phyloP scores from a whole-genome alignment of 495 filamentous ascomycete species.

The Pseudevernia furfuracea region DNA sequence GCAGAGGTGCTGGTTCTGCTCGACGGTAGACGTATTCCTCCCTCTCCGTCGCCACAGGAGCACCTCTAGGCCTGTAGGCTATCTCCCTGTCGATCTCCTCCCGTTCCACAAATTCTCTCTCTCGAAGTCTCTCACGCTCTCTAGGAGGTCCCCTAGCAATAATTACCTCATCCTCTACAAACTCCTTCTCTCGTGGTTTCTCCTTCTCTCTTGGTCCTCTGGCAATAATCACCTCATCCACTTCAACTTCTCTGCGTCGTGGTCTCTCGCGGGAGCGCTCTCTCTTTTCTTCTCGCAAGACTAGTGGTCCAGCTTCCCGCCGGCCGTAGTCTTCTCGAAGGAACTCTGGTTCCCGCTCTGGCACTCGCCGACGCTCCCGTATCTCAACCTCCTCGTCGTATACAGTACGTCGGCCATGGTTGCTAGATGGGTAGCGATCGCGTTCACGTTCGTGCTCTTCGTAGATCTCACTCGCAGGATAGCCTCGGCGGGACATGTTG shows the following conservation, averaged over 20 bases:
- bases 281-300: constrained; percentile 34
- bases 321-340: constrained; percentile 46
- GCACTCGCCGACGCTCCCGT: constrained; percentile 32
- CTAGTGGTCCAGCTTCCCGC: constrained; percentile 37
- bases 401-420: constrained; percentile 20
- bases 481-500: constrained; percentile 28
- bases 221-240: constrained; percentile 16
- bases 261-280: constrained; percentile 23
- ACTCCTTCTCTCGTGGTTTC: constrained; percentile 20
- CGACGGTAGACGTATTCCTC: constrained; percentile 25
- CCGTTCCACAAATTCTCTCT: constrained; percentile 22
- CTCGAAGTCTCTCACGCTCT: constrained; percentile 17
- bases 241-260: constrained; percentile 18
- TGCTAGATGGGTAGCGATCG: constrained; percentile 32
- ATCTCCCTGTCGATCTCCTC: constrained; percentile 25
- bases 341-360: constrained; percentile 43
- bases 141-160: constrained; percentile 10
- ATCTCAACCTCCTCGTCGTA: constrained; percentile 30
- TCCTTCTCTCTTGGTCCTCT: constrained; percentile 14
- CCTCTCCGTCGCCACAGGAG: constrained; percentile 21
- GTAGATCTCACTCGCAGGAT: constrained; percentile 30
- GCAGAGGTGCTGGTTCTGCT: constrained; percentile 17
- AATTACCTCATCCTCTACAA: constrained; percentile 23
- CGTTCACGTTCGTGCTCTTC: constrained; percentile 42
- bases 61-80: constrained; percentile 20